Conservation (phyloP, 2,329 filamentous ascomycete genomes). For the Phaeophleospora eucalypticola region DNA sequence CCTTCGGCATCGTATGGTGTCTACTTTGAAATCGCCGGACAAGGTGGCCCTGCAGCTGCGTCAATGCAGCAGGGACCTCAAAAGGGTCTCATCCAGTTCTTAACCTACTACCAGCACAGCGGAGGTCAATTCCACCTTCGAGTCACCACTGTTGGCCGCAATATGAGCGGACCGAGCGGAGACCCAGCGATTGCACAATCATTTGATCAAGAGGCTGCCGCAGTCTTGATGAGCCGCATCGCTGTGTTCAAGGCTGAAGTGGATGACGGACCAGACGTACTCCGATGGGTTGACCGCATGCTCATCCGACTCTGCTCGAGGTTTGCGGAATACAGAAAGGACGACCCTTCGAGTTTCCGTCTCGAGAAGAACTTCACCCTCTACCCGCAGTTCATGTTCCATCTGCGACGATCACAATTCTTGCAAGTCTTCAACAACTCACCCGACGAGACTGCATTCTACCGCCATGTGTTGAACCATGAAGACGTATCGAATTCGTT, state of each 20-base stretch:
- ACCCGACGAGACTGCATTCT: constrained; percentile 98
- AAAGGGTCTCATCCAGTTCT: constrained; percentile 94
- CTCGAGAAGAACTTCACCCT: constrained; percentile 98
- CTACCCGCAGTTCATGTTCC: constrained; percentile 99
- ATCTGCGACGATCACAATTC: constrained; percentile 93
- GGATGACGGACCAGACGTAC: constrained; percentile 95
- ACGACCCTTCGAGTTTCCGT: constrained; percentile 94
- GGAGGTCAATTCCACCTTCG: constrained; percentile 94
- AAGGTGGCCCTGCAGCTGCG: constrained; percentile 67
- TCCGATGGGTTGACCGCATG: constrained; percentile 98
- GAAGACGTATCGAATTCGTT: constrained; percentile 96
- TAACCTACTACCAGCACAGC: constrained; percentile 98
- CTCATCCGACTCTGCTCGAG: constrained; percentile 92
- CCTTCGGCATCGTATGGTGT: constrained; percentile 89
- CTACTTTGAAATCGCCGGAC: constrained; percentile 96
- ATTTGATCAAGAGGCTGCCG: constrained; percentile 96
- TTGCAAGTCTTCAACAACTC: constrained; percentile 99
- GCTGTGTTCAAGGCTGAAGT: constrained; percentile 98
- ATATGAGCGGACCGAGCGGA: constrained; percentile 86
- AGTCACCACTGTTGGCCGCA: constrained; percentile 88
- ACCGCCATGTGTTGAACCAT: constrained; percentile 92
- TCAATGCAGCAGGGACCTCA: constrained; percentile 80
- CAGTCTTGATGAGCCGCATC: constrained; percentile 97
- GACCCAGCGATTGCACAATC: constrained; percentile 94
- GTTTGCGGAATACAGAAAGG: constrained; percentile 97